These are phyloP conservation scores for Globisporangium cylindrosporum DNA, from an alignment of 352 stramenopile genomes.

Conservation along the genomic window DNA sequence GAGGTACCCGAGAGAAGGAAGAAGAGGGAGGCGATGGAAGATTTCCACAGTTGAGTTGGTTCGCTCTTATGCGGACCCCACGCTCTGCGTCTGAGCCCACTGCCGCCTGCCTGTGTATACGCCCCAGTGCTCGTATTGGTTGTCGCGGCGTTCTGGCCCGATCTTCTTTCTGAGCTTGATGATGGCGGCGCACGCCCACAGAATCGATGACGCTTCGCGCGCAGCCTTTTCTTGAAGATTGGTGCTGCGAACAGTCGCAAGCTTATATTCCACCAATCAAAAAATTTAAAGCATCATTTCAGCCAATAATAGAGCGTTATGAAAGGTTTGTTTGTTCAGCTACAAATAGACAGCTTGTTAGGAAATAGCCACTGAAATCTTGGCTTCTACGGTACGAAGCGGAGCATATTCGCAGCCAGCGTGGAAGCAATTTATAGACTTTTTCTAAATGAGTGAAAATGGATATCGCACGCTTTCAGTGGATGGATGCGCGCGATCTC, in stretches of 20 bases:
- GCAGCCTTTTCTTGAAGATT: not conserved
- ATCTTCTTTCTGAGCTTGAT: not conserved
- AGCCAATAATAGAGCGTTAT: not conserved
- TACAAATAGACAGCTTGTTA: conserved; percentile 4
- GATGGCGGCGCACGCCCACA: not conserved
- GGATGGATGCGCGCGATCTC: not conserved
- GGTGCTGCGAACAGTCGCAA: not conserved
- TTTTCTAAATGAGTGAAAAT: not conserved
- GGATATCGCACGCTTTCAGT: not conserved
- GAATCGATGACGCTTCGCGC: conserved; percentile 5
- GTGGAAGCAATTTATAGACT: conserved; percentile 2
- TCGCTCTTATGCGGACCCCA: not conserved
- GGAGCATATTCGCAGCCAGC: not conserved
- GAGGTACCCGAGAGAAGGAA: not conserved
- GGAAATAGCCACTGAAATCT: not conserved
- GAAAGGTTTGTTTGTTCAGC: not conserved
- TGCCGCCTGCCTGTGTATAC: not conserved
- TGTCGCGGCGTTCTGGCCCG: conserved; percentile 2
- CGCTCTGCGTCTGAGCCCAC: not conserved
- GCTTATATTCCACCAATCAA: not conserved
- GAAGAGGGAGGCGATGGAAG: not conserved
- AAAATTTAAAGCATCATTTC: not conserved
- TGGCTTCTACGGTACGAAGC: not conserved
- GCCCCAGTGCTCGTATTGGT: conserved; percentile 1
- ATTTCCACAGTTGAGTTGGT: not conserved